Base-by-base conservation (phyloP, 805 yeast species). In the Citeromyces matritensis region DNA sequence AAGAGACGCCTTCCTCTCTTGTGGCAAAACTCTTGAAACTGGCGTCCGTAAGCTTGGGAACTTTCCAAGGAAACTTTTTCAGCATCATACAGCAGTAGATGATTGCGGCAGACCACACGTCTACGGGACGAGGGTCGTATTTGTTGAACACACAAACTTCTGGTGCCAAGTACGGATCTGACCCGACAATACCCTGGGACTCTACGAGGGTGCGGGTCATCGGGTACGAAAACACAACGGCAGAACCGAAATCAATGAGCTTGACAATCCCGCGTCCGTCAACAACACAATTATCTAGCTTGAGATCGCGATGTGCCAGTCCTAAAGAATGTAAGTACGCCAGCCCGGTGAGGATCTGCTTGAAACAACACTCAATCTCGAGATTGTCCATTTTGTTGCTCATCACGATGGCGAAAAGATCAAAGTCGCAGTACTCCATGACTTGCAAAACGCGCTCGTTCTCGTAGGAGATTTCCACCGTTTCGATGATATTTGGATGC, bases 371-470 rank as follows among this genome's bases (percentile, higher is more conserved):
- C 50, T 75, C 74, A 24, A 83, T 68, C 52, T 86, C 96, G 29
- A 65, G 72, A 31, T 64, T 56, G 2, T 76, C 54, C 96, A 86
- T 86, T 44, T 81, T 79, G 42, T 84, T 83, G 32, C 86, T 75
- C 94, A 86, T 85, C 23, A 86, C 95, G 35, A 86, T 81, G 8
- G 95, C 95, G 54, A 86, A 86, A 41, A 86, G 60, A 50, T 86
- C 96, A 49, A 69, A 85, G 42, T 86, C 94, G 51, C 95, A 85
- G 52, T 83, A 86, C 48, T 86, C 96, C 93, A 86, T 80, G 30
- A 86, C 86, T 55, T 86, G 95, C 43, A 79, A 72, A 36, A 84
- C 78, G 35, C 88, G 64, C 39, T 82, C 91, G 41, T 78, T 73
- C 45, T 86, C 96, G 53, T 83, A 84, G 29, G 86, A 78, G 32